These are phyloP conservation scores for Jaenimonas drosophilae DNA, from an alignment of 208 protist species.

Conservation along the genomic window DNA sequence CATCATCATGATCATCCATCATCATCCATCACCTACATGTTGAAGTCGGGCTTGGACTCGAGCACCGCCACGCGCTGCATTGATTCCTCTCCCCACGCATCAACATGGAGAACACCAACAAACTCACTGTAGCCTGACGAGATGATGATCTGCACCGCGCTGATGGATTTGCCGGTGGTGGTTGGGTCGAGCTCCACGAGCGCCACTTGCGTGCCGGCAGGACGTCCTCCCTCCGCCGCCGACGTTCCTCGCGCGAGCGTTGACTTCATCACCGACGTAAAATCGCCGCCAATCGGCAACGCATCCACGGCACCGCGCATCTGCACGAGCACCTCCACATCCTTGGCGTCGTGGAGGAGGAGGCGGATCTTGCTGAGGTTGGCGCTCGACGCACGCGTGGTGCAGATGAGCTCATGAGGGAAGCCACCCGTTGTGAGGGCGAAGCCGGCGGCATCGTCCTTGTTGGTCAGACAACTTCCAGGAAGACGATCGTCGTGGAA, in stretches of 20 bases:
- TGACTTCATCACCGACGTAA: too few species aligned
- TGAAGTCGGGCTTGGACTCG: slow-evolving; percentile 65
- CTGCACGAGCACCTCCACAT: slow-evolving; percentile 35
- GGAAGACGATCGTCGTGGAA: slow-evolving; percentile 66
- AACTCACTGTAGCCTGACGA: slow-evolving; percentile 76
- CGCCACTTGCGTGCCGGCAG: slow-evolving; percentile 35
- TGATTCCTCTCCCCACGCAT: slow-evolving; percentile 68
- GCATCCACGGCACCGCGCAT: slow-evolving; percentile 2
- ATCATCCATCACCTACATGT: slow-evolving; percentile 38
- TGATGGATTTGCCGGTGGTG: slow-evolving; percentile 37
- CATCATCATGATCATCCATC: not conserved
- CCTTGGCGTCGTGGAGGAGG: slow-evolving; percentile 64
- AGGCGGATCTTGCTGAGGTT: slow-evolving; percentile 40
- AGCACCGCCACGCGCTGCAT: slow-evolving; percentile 76
- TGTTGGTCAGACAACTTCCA: slow-evolving; percentile 24
- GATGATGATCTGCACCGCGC: slow-evolving; percentile 41
- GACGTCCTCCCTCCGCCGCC: too few species aligned
- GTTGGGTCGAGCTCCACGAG: slow-evolving; percentile 46
- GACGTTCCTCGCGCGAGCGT: too few species aligned
- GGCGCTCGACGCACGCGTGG: slow-evolving; percentile 40
- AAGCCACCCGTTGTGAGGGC: slow-evolving; percentile 78
- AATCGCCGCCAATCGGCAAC: not conserved
- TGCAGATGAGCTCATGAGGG: slow-evolving; percentile 72
- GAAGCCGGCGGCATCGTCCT: slow-evolving; percentile 25
- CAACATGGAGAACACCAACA: slow-evolving; percentile 55